These are phyloP conservation scores for Penicillium sclerotiorum DNA, from an alignment of 2,329 filamentous ascomycete genomes.

Conservation along the genomic window DNA sequence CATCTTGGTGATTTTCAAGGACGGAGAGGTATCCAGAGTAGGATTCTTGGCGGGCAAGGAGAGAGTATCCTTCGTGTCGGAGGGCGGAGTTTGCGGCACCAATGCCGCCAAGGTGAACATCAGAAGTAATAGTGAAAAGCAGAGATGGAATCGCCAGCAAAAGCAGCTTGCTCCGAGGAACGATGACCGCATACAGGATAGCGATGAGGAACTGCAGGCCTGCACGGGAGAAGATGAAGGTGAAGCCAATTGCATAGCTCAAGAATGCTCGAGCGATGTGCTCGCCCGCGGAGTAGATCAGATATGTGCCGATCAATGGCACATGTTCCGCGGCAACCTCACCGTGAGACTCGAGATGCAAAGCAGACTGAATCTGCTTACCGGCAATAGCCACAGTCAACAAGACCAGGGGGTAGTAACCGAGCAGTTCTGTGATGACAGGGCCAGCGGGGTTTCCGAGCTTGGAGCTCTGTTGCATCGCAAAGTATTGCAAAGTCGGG, in stretches of 20 bases:
- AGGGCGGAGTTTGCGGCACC: slow-evolving; percentile 68
- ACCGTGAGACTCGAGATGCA: slow-evolving; percentile 59
- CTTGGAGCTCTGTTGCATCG: slow-evolving; percentile 67
- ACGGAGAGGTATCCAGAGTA: slow-evolving; percentile 92
- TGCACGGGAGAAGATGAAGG: slow-evolving; percentile 68
- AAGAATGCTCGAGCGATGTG: slow-evolving; percentile 46
- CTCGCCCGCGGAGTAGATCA: slow-evolving; percentile 59
- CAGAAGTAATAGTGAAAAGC: slow-evolving; percentile 64
- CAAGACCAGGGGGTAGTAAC: slow-evolving; percentile 69
- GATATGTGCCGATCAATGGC: slow-evolving; percentile 68
- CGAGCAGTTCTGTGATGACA: slow-evolving; percentile 71
- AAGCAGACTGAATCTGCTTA: slow-evolving; percentile 62
- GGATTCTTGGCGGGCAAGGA: slow-evolving; percentile 83
- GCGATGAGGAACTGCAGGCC: slow-evolving; percentile 71
- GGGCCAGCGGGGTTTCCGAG: slow-evolving; percentile 75
- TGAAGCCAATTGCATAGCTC: slow-evolving; percentile 60
- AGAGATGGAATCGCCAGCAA: slow-evolving; percentile 71
- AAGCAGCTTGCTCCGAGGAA: slow-evolving; percentile 67
- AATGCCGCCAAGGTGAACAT: slow-evolving; percentile 71
- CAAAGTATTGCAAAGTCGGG: slow-evolving; percentile 70
- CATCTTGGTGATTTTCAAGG: slow-evolving; percentile 69
- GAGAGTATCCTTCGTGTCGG: slow-evolving; percentile 65
- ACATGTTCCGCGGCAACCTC: slow-evolving; percentile 63
- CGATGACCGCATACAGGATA: slow-evolving; percentile 64
- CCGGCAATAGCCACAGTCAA: slow-evolving; percentile 67